Evolutionary conservation across 306 rosid genomes (phyloP).

Genomic region (Dryas alaskensis): DNA sequence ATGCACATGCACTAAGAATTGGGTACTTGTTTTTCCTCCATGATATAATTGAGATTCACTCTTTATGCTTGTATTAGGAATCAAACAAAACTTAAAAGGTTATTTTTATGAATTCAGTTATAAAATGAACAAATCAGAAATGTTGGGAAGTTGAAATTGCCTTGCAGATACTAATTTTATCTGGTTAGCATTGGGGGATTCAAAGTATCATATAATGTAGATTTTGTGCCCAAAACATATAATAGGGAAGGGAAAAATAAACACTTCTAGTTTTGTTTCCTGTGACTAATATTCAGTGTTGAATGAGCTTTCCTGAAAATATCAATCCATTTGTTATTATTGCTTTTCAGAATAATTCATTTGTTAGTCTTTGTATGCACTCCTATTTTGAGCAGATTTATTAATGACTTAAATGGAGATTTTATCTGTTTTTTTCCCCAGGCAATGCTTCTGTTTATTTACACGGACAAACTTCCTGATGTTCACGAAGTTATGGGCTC

Average conservation of each 20-base stretch:
- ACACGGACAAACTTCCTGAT: conserved; percentile 64
- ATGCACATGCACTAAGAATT: not conserved
- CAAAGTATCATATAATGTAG: not conserved
- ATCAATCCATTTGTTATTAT: not conserved
- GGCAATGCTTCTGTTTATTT: conserved; percentile 84
- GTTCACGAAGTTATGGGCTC: conserved; percentile 60
- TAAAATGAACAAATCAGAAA: not conserved
- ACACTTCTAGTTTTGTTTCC: too few relatives aligned
- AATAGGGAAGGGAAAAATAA: not conserved
- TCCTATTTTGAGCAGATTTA: conserved; percentile 18
- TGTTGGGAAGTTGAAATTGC: not conserved
- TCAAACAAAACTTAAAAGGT: not conserved
- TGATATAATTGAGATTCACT: not conserved
- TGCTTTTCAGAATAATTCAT: not conserved
- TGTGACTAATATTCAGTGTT: not conserved
- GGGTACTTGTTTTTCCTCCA: not conserved
- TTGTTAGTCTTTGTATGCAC: conserved; percentile 1
- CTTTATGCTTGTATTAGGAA: not conserved
- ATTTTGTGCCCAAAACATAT: not conserved
- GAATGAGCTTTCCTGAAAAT: not conserved
- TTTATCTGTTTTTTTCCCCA: conserved; percentile 31
- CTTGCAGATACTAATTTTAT: not conserved
- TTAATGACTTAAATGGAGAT: conserved; percentile 7
- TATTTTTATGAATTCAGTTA: not conserved
- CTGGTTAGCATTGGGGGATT: not conserved